These are phyloP conservation scores for Brassica cretica DNA, from an alignment of 345 rosid genomes.

Conservation along the genomic window DNA sequence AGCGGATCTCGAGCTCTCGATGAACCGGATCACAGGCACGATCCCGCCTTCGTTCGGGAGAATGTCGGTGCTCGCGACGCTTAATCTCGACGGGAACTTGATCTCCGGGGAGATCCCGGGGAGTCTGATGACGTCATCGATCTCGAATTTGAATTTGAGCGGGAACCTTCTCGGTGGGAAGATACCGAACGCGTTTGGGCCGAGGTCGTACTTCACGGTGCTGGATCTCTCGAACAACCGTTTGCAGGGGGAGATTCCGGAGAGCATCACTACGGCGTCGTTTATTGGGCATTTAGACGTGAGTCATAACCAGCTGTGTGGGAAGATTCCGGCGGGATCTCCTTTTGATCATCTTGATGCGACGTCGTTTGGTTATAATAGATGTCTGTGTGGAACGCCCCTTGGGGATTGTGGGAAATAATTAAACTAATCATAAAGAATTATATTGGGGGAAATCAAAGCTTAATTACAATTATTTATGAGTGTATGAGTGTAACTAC, in stretches of 20 bases:
- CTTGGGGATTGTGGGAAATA: conserved; percentile 53
- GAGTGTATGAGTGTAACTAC: conserved; percentile 8
- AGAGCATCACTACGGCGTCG: conserved; percentile 49
- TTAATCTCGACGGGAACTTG: conserved; percentile 60
- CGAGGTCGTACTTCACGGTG: conserved; percentile 68
- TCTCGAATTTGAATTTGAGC: conserved; percentile 77
- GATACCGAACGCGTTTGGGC: conserved; percentile 69
- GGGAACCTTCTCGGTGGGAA: conserved; percentile 51
- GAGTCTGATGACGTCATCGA: conserved; percentile 58
- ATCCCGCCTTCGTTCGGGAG: conserved; percentile 57
- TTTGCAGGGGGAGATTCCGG: conserved; percentile 62
- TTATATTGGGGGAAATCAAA: conserved; percentile 6
- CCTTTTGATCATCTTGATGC: conserved; percentile 70
- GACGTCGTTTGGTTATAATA: conserved; percentile 63
- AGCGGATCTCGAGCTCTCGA: conserved; percentile 68
- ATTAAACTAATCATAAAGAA: background rate
- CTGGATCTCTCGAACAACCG: conserved; percentile 72
- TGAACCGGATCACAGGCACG: conserved; percentile 55
- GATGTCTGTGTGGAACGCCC: conserved; percentile 83
- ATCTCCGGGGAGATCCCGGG: conserved; percentile 61
- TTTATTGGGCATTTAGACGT: conserved; percentile 77
- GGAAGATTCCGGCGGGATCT: conserved; percentile 68
- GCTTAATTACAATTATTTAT: background rate
- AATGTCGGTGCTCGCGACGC: conserved; percentile 75
- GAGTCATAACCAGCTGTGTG: conserved; percentile 84